Evolutionary conservation across 2,329 filamentous ascomycete species (phyloP), one percentile per base, ranked within the genome.

Genomic region (Colletotrichum chrysophilum): DNA sequence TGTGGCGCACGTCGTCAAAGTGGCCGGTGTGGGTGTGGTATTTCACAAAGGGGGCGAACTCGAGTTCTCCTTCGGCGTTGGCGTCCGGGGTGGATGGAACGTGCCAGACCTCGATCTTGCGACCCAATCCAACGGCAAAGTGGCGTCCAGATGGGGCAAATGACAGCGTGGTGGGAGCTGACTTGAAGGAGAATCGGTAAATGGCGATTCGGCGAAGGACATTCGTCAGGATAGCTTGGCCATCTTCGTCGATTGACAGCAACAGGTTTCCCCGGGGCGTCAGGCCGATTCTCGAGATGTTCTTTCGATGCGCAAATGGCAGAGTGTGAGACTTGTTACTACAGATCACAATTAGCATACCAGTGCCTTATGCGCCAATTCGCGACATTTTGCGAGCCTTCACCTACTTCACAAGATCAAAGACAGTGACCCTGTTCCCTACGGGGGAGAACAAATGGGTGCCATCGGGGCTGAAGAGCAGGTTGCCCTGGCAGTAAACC

Each of bases 401-500:
- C 16, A 82, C 90, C 81, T 91, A 98, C 96, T 98, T 96, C 81
- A 98, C 94, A 61, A 99, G 90, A 84, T 99, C 96, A 85, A 99
- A 99, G 69, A 98, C 94, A 3, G 96, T 95, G 77, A 99, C 96
- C 83, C 96, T 91, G 87, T 98, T 99, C 83, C 97, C 97, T 69
- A 99, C 97, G 9, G 97, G 97, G 60, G 97, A 99, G 82, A 97
- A 95, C 79, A 99, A 91, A 87, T 95, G 96, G 81, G 95, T 97
- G 83, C 97, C 97, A 91, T 99, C 96, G 77, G 96, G 95, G 81
- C 95, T 97, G 89, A 97, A 99, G 83, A 98, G 91, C 82, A 99
- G 91, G 85, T 98, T 99, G 86, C 97, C 97, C 91, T 96, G 95
- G 88, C 96, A 95, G 89, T 98, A 99, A 83, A 99, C 97, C 80